Conservation (phyloP, 768 basidiomycete species). For the Leucosporidium scottii region DNA sequence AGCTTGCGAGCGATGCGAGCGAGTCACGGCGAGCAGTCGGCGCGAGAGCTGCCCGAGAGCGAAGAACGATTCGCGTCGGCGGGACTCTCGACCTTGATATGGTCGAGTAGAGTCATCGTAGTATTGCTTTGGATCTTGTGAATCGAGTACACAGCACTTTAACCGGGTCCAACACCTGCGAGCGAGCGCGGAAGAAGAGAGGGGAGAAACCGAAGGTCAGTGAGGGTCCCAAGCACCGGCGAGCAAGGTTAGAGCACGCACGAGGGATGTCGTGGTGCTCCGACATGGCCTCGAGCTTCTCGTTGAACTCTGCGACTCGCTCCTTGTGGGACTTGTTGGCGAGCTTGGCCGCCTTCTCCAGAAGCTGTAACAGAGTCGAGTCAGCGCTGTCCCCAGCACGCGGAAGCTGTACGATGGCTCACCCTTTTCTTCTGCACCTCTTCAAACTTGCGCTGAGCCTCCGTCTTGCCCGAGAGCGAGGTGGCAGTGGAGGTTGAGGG, state of each 20-base stretch:
- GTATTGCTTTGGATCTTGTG: no score
- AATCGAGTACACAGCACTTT: constrained; percentile 5
- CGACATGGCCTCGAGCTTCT: constrained; percentile 73
- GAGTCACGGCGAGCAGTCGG: no score
- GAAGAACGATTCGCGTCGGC: no score
- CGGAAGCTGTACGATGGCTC: background rate
- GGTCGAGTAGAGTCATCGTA: no score
- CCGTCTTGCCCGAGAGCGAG: constrained; percentile 42
- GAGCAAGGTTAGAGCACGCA: no score
- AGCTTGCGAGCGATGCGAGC: no score
- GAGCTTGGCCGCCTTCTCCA: constrained; percentile 63
- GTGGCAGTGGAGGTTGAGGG: background rate
- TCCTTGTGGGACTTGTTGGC: constrained; percentile 88
- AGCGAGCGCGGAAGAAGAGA: no score
- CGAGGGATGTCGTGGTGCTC: constrained; percentile 87
- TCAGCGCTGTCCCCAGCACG: background rate
- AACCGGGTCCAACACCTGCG: no score
- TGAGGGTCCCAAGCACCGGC: no score
- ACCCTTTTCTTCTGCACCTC: constrained; percentile 77
- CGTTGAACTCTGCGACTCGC: constrained; percentile 81
- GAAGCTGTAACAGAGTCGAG: constrained; percentile 50
- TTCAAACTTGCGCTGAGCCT: constrained; percentile 81
- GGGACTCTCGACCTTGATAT: no score
- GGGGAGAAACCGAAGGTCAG: no score
- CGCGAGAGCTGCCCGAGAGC: no score